phyloP scores from a whole-genome alignment of 768 basidiomycete genomes.

The Pisolithus marmoratus region DNA sequence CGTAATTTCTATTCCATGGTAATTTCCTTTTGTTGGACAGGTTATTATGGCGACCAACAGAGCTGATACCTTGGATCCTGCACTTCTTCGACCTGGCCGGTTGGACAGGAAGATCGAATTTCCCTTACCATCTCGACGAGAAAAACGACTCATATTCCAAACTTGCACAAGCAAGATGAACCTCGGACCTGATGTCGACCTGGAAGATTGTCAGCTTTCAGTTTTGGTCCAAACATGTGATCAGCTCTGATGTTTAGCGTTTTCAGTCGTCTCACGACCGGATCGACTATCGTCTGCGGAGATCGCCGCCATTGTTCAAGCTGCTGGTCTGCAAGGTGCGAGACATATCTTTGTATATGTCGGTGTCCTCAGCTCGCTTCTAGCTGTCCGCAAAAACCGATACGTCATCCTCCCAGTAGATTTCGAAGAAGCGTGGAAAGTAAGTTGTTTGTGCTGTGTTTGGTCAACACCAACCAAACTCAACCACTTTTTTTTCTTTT shows the following conservation, averaged over 20 bases:
- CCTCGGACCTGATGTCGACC: conserved; percentile 92
- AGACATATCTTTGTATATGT: neutral
- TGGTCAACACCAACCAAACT: conserved; percentile 29
- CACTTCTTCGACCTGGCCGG: conserved; percentile 93
- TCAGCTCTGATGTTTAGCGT: conserved; percentile 3
- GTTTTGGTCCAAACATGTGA: conserved; percentile 4
- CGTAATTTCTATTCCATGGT: neutral
- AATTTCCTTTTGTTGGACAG: conserved; percentile 33
- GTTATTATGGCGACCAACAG: conserved; percentile 99
- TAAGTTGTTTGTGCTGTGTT: conserved; percentile 58
- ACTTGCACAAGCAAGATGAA: conserved; percentile 98
- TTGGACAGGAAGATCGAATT: conserved; percentile 99
- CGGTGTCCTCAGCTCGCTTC: conserved; percentile 1
- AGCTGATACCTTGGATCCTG: conserved; percentile 96
- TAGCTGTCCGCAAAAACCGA: conserved; percentile 96
- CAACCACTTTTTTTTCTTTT: conserved; percentile 28
- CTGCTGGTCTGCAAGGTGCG: conserved; percentile 91
- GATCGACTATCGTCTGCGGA: conserved; percentile 95
- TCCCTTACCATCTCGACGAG: conserved; percentile 88
- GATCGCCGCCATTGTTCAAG: conserved; percentile 93
- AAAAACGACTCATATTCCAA: conserved; percentile 97
- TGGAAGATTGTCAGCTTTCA: conserved; percentile 89
- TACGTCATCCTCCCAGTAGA: conserved; percentile 95
- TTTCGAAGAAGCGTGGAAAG: conserved; percentile 99
- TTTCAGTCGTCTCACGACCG: conserved; percentile 88